phyloP scores from a whole-genome alignment of 1,284 basidiomycete species.

The Rhodotorula sp. region DNA sequence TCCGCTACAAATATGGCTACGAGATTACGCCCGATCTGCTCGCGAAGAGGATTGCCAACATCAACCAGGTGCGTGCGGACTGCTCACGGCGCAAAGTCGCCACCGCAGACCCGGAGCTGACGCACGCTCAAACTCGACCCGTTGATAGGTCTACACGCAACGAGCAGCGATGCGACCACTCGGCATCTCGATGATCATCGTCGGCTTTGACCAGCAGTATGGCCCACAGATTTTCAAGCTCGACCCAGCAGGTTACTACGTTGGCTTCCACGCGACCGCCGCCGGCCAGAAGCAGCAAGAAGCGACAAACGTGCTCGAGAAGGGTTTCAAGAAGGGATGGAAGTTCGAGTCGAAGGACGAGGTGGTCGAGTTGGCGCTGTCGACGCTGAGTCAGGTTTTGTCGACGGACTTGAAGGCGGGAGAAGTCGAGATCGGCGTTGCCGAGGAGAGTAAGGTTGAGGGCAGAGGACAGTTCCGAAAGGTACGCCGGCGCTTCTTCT shows the following conservation, averaged over 20 bases:
- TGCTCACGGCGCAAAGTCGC: too few relatives aligned
- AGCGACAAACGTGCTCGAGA: slow-evolving; percentile 93
- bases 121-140: too few relatives aligned
- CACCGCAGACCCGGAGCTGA: too few relatives aligned
- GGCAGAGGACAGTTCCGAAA: slow-evolving; percentile 41
- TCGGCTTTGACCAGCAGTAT: slow-evolving; percentile 84
- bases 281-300: slow-evolving; percentile 98
- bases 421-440: slow-evolving; percentile 57
- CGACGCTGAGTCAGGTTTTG: slow-evolving; percentile 86
- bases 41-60: slow-evolving; percentile 90
- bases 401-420: slow-evolving; percentile 85
- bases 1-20: slow-evolving; percentile 96
- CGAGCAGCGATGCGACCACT: slow-evolving; percentile 95
- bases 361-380: slow-evolving; percentile 76
- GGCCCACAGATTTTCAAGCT: slow-evolving; percentile 93
- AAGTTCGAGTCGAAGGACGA: slow-evolving; percentile 14
- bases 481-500: slow-evolving; percentile 30
- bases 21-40: slow-evolving; percentile 95
- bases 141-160: slow-evolving; percentile 37
- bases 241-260: slow-evolving; percentile 97
- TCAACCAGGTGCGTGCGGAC: slow-evolving; percentile 75
- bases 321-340: slow-evolving; percentile 86
- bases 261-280: slow-evolving; percentile 95
- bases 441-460: background rate
- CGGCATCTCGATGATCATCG: slow-evolving; percentile 94